Evolutionary conservation across 805 yeast species (phyloP), one percentile per base, ranked within the genome.

Genomic region (Candida quercuum): DNA sequence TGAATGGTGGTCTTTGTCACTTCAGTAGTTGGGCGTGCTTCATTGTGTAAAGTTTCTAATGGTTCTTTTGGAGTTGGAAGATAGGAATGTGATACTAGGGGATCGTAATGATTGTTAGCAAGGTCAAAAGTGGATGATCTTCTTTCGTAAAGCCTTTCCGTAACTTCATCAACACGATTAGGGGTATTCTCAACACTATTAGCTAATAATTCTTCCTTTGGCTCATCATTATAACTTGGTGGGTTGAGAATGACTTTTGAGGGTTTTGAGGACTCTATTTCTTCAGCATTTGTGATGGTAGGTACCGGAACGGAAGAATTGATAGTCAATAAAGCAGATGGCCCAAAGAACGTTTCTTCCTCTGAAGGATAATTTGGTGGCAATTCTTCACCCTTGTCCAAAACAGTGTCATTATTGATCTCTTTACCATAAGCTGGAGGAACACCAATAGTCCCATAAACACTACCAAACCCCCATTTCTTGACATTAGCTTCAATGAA

Each of bases 401-500:
- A 60, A 4, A 83, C 61, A 18, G 72, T 66, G 48, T 82, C 87
- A 14, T 56, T 56, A 21, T 57, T 57, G 33, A 51, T 51, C 35
- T 62, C 63, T 38, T 59, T 59, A 3, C 72, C 73, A 46, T 66
- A 67, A 3, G 69, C 59, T 6, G 72, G 72, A 5, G 72, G 72
- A 12, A 66, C 55, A 6, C 72, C 72, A 42, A 67, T 66, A 3
- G 63, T 66, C 5, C 72, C 72, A 43, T 43, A 56, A 4, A 59
- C 55, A 22, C 61, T 28, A 8, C 46, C 94, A 59, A 79, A 82
- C 13, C 88, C 88, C 85, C 91, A 85, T 54, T 81, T 84, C 52
- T 85, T 84, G 18, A 85, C 89, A 59, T 85, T 85, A 0, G 81
- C 94, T 55, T 85, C 93, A 34, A 85, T 83, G 52, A 78, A 83